These are phyloP conservation scores for Echria macrotheca DNA, from an alignment of 495 filamentous ascomycete genomes.

Conservation along the genomic window DNA sequence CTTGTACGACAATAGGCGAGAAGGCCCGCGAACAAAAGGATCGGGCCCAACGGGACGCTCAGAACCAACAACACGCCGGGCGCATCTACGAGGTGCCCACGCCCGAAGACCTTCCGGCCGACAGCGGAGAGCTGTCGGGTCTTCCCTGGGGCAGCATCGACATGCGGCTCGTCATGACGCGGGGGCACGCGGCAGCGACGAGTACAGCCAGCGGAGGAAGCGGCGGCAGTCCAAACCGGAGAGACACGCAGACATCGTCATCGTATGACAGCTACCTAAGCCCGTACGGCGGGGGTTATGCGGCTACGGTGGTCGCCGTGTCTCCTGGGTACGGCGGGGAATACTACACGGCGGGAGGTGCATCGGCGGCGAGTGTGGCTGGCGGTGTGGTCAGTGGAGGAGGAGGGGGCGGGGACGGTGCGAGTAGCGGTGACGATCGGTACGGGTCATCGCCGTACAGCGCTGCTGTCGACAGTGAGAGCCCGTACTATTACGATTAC, in stretches of 20 bases:
- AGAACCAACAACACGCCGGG: slow-evolving; percentile 51
- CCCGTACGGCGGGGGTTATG: slow-evolving; percentile 8
- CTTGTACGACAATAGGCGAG: slow-evolving; percentile 50
- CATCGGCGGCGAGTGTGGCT: too few species aligned
- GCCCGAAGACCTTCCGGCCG: slow-evolving; percentile 38
- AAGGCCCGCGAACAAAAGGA: slow-evolving; percentile 55
- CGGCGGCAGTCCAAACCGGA: not conserved
- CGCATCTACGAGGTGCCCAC: slow-evolving; percentile 51
- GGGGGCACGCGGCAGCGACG: slow-evolving; percentile 45
- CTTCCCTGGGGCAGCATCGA: slow-evolving; percentile 60
- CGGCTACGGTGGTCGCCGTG: not conserved
- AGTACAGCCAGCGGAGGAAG: slow-evolving; percentile 15
- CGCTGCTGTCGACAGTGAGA: not conserved
- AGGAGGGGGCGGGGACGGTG: not conserved
- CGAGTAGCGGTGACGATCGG: slow-evolving; percentile 11
- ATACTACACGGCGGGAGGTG: too few species aligned
- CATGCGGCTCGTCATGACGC: slow-evolving; percentile 49
- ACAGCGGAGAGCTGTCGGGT: slow-evolving; percentile 48
- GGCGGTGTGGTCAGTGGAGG: too few species aligned
- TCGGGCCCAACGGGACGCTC: slow-evolving; percentile 48
- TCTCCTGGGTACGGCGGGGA: not conserved
- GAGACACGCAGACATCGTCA: not conserved
- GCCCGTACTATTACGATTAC: slow-evolving; percentile 4
- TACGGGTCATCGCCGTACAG: too few species aligned
- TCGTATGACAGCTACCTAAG: slow-evolving; percentile 1